phyloP scores from a whole-genome alignment of 805 yeast species.

The Metschnikowia vanudenii region DNA sequence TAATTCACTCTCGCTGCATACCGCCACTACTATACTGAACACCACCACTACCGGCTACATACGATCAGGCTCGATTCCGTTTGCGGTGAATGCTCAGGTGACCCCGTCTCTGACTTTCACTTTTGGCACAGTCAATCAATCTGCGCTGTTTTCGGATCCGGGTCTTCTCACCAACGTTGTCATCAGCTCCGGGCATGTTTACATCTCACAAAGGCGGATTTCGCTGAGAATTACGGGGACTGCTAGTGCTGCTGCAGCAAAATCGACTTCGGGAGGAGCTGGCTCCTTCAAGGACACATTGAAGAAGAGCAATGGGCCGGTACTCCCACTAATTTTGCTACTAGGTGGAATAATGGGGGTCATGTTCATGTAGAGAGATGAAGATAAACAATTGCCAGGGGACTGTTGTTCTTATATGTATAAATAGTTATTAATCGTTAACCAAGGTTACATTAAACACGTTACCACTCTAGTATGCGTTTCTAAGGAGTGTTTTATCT shows the following conservation, averaged over 20 bases:
- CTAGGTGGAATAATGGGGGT: conserved; percentile 12
- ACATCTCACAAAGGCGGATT: conserved; percentile 19
- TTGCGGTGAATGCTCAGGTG: conserved; percentile 31
- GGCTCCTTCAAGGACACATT: conserved; percentile 3
- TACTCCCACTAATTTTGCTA: conserved; percentile 3
- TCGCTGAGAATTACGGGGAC: conserved; percentile 3
- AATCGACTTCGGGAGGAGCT: conserved; percentile 10
- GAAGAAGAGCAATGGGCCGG: background rate
- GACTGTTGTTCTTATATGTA: background rate
- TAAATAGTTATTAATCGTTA: background rate
- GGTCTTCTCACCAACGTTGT: conserved; percentile 27
- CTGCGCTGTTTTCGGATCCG: conserved; percentile 20
- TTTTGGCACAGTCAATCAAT: conserved; percentile 11
- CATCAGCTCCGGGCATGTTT: conserved; percentile 29
- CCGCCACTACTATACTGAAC: conserved; percentile 12
- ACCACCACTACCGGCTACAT: conserved; percentile 27
- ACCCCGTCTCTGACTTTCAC: conserved; percentile 12
- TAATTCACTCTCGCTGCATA: too few species aligned
- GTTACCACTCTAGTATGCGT: background rate
- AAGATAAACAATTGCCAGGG: background rate
- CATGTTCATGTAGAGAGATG: background rate
- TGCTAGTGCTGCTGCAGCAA: conserved; percentile 23
- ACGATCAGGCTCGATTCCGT: conserved; percentile 48
- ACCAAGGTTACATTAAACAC: background rate
- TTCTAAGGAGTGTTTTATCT: background rate